phyloP scores from a whole-genome alignment of 1,284 basidiomycete species.

The Jaminaea rosea region DNA sequence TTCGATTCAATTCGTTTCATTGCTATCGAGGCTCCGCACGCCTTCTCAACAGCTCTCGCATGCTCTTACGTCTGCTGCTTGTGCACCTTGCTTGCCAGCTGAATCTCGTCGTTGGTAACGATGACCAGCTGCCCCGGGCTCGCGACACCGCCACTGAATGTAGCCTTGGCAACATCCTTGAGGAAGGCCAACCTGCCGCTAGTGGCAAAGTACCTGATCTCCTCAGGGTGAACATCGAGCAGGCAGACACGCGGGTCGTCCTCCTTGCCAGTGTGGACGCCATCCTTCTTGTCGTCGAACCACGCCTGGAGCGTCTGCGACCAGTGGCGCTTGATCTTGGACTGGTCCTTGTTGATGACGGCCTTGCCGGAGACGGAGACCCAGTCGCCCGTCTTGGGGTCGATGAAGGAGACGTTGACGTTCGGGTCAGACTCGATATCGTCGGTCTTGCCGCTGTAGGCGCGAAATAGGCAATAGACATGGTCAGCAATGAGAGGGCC shows the following conservation, averaged over 20 bases:
- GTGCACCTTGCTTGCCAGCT: constrained; percentile 43
- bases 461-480: constrained; percentile 49
- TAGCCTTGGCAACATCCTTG: constrained; percentile 54
- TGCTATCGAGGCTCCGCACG: too few species aligned
- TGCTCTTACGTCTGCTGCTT: too few species aligned
- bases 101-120: constrained; percentile 58
- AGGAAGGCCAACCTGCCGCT: constrained; percentile 21
- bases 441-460: constrained; percentile 36
- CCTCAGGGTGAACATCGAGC: constrained; percentile 70
- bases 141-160: constrained; percentile 55
- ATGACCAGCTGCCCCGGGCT: constrained; percentile 60
- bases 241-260: constrained; percentile 71
- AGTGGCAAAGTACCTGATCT: constrained; percentile 48
- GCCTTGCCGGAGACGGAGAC: constrained; percentile 72
- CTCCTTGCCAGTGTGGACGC: constrained; percentile 70
- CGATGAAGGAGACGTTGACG: constrained; percentile 54
- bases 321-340: constrained; percentile 40
- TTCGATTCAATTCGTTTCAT: too few species aligned
- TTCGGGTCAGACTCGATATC: constrained; percentile 26
- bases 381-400: constrained; percentile 68
- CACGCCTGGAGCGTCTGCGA: constrained; percentile 53
- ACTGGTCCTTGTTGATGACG: constrained; percentile 48
- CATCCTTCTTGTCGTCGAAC: constrained; percentile 79
- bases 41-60: too few species aligned
- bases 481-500: background rate